A percentile compares a stretch with the other conserved stretches of the same genome.
These are phyloP conservation scores for Vitis hybrid DNA, from an alignment of 177 flowering plant species.

Conservation along the genomic window DNA sequence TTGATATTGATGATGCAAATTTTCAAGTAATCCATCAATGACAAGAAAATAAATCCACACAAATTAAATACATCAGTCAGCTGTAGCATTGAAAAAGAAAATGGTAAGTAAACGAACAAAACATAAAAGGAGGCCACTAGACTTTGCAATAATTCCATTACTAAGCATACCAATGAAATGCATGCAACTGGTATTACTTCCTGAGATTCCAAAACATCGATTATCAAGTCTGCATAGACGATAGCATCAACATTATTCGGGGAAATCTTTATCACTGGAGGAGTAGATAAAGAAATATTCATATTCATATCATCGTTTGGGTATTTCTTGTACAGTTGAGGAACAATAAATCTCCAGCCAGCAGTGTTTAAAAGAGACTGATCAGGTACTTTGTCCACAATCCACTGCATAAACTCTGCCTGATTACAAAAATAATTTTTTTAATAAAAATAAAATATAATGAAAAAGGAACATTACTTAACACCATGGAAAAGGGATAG, in stretches of 20 bases:
- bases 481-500: neutral
- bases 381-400: conserved; percentile 76
- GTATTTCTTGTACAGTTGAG: conserved; percentile 81
- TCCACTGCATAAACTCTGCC: conserved; percentile 86
- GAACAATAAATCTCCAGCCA: conserved; percentile 84
- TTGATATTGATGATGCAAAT: too few relatives aligned
- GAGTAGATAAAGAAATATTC: conserved; percentile 66
- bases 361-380: conserved; percentile 88
- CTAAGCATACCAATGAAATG: conserved; percentile 72
- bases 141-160: neutral
- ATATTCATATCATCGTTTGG: conserved; percentile 84
- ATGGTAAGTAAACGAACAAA: neutral
- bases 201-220: conserved; percentile 70
- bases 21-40: too few relatives aligned
- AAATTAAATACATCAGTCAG: too few relatives aligned
- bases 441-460: neutral
- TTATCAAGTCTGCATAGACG: conserved; percentile 59
- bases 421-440: conserved; percentile 22
- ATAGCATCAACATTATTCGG: conserved; percentile 46
- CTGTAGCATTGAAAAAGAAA: neutral
- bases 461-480: neutral
- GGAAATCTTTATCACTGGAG: conserved; percentile 60
- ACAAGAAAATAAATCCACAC: too few relatives aligned
- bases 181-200: conserved; percentile 78
- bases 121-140: neutral